Percentiles rank a stretch among this genome's conserved stretches.
These are phyloP conservation scores for Alloascoidea hylecoeti DNA, from an alignment of 805 yeast species.

Conservation along the genomic window DNA sequence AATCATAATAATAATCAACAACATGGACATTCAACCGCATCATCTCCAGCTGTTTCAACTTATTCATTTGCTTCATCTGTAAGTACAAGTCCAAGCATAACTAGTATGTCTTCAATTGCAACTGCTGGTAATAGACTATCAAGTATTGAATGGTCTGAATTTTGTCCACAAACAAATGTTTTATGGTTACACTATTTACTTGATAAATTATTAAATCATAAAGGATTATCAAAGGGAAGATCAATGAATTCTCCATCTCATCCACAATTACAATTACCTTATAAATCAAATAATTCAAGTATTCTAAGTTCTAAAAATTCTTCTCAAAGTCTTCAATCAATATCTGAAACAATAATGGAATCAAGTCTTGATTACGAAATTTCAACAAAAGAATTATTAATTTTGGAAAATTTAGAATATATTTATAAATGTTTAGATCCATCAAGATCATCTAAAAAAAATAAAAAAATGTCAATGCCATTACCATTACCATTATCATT, in stretches of 20 bases:
- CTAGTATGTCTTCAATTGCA: conserved; percentile 1
- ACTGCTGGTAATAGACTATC: conserved; percentile 2
- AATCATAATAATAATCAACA: background rate
- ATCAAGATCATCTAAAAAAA: too few relatives aligned
- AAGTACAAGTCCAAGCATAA: conserved; percentile 2
- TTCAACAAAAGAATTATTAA: too few relatives aligned
- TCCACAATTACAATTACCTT: conserved; percentile 2
- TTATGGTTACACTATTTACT: conserved; percentile 54
- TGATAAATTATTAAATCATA: conserved; percentile 30
- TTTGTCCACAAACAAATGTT: conserved; percentile 36
- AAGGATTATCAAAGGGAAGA: conserved; percentile 14
- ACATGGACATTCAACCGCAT: conserved; percentile 9
- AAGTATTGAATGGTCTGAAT: conserved; percentile 31
- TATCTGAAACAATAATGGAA: conserved; percentile 9
- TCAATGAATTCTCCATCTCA: conserved; percentile 4
- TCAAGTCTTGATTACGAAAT: too few relatives aligned
- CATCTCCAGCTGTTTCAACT: conserved; percentile 12
- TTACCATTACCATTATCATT: too few relatives aligned
- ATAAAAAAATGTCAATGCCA: too few relatives aligned
- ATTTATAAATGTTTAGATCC: too few relatives aligned
- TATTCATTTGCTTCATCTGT: conserved; percentile 8
- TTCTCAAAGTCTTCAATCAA: conserved; percentile 11
- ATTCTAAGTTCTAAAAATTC: conserved; percentile 8
- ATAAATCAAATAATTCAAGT: conserved; percentile 6
- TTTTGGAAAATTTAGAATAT: too few relatives aligned